Evolutionary conservation across 768 basidiomycete species (phyloP), one percentile per base, ranked within the genome.

Genomic region (Collybiopsis luxurians): DNA sequence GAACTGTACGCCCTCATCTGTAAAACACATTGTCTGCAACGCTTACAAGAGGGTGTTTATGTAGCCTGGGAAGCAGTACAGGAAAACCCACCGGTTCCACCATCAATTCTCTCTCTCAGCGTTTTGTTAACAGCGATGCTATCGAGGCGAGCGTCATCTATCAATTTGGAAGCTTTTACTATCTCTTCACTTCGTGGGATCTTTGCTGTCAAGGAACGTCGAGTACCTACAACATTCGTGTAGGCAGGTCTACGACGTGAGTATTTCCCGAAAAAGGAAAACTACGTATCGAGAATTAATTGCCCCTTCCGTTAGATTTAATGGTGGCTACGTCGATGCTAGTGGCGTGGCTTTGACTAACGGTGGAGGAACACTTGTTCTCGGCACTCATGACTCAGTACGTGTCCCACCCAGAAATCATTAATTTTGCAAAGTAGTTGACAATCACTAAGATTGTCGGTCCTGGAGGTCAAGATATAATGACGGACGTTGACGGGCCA

Each of bases 211-310:
- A 64, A 23, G 82, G 81, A 3, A 75, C 73, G 15, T 70, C 67
- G 10, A 81, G 80, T 66, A 84, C 82, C 0, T 84, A 84, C 62
- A 85, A 83, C 58, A 85, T 84, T 54, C 76, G 81, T 9, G 82
- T 85, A 28, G 81, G 80, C 21, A 73, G 83, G 28, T 76, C 80
- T 4, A 63, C 71, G 3, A 73, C 67, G 79, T 79, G 49, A 36
- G 73, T 64, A 4, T 12, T 36, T 50, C 46, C n/a, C 7, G 17
- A 13, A 7, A 19, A 36, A n/a, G 6, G 34, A 9, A 10, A 47
- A 2, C n/a, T 12, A 17, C 23, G 17, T n/a, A 13, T 13, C 27
- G 23, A 19, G 0, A 1, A 47, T 26, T 34, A 23, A 49, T 30
- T 26, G 44, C 46, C 38, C 30, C 21, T 58, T 48, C 17, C 43